Evolutionary conservation across 306 rosid species (phyloP), one percentile per base, ranked within the genome.

Genomic region (Ormosia semicastrata): DNA sequence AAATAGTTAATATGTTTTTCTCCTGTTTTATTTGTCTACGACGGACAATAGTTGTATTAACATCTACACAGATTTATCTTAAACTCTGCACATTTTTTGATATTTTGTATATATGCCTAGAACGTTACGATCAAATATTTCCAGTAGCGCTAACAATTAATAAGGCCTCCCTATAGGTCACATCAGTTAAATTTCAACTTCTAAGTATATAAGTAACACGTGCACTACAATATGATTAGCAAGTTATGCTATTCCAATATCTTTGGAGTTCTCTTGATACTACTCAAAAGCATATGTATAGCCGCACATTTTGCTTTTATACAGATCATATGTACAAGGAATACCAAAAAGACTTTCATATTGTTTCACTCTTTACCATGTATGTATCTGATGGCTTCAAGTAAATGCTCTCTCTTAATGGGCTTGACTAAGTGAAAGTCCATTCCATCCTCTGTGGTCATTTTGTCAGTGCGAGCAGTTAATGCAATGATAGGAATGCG

Each of bases 401-500:
- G 77, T 14, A 94, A 69, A 72, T 78, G 4, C 2, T 89, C 78
- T 77, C 11, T 36, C 6, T 34, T 59, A 9, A 94, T 67, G 5
- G 95, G 93, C 73, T 92, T 94, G n/a, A 47, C 60, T 54, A 94
- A 82, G 54, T 85, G 94, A 62, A 71, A 84, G 58, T 91, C 97
- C 90, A 92, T 91, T 73, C 92, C 92, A 53, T 89, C 92, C 30
- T 90, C 86, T 11, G 36, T 56, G 14, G 72, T 77, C 73, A 9
- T 75, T 3, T 50, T 81, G 2, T 75, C 89, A 11, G 88, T 43
- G n/a, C 83, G 83, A 81, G 92, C 94, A 4, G 95, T 90, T 67
- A 94, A 82, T 69, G 95, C 97, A 57, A 95, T 89, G 73, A 95
- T 91, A 3, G 94, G 94, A 52, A 89, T 89, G 63, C 36, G 92